Evolutionary conservation across 345 rosid genomes (phyloP).

Genomic region (Ceriops tagal): DNA sequence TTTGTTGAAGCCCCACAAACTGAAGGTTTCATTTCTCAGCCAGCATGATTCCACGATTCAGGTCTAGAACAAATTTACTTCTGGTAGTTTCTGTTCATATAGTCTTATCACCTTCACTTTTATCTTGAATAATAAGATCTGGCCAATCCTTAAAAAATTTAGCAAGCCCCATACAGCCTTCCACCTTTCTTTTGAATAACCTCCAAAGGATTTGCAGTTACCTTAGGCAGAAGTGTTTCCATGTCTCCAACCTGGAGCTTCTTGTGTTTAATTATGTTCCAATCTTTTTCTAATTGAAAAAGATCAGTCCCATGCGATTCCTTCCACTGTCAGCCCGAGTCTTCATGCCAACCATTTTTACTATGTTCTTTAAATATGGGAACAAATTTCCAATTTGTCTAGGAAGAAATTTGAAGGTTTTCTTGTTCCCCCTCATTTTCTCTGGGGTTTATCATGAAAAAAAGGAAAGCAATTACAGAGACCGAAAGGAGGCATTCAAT

Average conservation of each 20-base stretch:
- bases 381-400: constrained; percentile 35
- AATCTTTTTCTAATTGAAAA: constrained; percentile 24
- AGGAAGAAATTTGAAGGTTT: constrained; percentile 28
- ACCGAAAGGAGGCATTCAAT: constrained; percentile 30
- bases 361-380: constrained; percentile 23
- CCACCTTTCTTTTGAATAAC: constrained; percentile 40
- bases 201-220: constrained; percentile 34
- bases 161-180: constrained; percentile 38
- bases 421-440: constrained; percentile 33
- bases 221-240: constrained; percentile 22
- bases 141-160: constrained; percentile 31
- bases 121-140: constrained; percentile 47
- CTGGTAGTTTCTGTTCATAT: constrained; percentile 27
- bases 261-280: constrained; percentile 32
- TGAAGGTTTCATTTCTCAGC: constrained; percentile 39
- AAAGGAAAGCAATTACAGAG: constrained; percentile 24
- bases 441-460: constrained; percentile 38
- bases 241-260: constrained; percentile 24
- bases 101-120: constrained; percentile 12
- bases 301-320: constrained; percentile 22
- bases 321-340: constrained; percentile 23
- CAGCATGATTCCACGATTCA: constrained; percentile 31
- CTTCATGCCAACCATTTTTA: constrained; percentile 24
- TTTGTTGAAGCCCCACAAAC: constrained; percentile 27
- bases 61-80: constrained; percentile 38